phyloP scores from a whole-genome alignment of 176 grass and related monocot genomes.

The Carex littledalei region DNA sequence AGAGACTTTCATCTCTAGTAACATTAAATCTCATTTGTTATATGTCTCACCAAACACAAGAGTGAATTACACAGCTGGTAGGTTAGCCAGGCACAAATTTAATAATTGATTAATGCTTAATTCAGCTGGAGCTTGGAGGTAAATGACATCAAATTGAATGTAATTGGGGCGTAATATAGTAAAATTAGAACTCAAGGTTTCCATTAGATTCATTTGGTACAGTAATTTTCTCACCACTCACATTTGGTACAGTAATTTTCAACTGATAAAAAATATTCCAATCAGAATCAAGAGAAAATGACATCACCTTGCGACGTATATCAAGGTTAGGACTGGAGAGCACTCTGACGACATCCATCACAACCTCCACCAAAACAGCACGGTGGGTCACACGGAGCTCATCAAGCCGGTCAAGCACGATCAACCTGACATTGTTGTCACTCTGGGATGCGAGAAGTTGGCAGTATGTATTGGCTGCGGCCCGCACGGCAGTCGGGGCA shows the following conservation, averaged over 20 bases:
- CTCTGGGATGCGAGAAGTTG: conserved; percentile 52
- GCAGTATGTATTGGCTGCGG: conserved; percentile 61
- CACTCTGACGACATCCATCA: conserved; percentile 28
- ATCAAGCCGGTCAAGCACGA: conserved; percentile 49
- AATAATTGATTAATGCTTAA: too few relatives aligned
- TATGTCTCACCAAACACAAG: too few relatives aligned
- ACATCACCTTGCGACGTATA: conserved; percentile 23
- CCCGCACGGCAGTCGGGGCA: conserved; percentile 48
- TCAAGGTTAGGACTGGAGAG: conserved; percentile 23
- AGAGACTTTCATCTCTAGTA: too few relatives aligned
- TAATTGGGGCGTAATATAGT: too few relatives aligned
- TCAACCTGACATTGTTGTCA: conserved; percentile 66
- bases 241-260: background rate
- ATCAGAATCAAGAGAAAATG: conserved; percentile 10
- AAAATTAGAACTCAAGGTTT: background rate
- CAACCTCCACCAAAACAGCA: conserved; percentile 50
- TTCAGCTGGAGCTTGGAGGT: too few relatives aligned
- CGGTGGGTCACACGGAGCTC: conserved; percentile 40
- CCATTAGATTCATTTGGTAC: background rate
- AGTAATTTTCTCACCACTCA: background rate
- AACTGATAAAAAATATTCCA: background rate
- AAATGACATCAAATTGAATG: too few relatives aligned
- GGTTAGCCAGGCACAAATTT: too few relatives aligned
- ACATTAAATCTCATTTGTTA: too few relatives aligned
- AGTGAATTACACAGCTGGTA: too few relatives aligned